Conservation (phyloP, 1,139 yeast genomes). For the Suhomyces anneliseae region DNA sequence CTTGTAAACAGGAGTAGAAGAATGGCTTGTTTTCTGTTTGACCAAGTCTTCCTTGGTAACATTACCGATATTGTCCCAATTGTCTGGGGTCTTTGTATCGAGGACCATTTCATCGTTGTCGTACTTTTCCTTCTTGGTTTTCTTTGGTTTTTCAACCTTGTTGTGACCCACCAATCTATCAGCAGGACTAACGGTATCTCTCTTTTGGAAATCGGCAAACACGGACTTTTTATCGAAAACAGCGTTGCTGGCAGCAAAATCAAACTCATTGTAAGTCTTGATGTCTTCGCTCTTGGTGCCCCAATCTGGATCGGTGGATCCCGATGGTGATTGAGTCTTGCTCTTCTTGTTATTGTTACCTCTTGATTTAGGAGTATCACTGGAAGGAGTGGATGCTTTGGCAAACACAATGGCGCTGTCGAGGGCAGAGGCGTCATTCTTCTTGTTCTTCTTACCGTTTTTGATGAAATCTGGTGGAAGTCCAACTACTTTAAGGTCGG, state of each 20-base stretch:
- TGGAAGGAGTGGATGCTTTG: conserved; percentile 13
- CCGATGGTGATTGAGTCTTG: conserved; percentile 8
- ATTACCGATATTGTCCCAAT: conserved; percentile 54
- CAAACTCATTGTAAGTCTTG: conserved; percentile 68
- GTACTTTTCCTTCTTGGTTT: conserved; percentile 47
- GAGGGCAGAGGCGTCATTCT: conserved; percentile 7
- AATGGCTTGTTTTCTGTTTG: conserved; percentile 7
- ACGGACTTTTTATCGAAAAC: conserved; percentile 82
- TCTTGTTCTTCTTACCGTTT: conserved; percentile 18
- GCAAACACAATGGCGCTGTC: conserved; percentile 34
- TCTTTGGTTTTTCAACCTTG: conserved; percentile 35
- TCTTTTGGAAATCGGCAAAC: conserved; percentile 69
- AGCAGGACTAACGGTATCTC: conserved; percentile 60
- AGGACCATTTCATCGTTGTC: conserved; percentile 77
- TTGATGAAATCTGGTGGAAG: conserved; percentile 41
- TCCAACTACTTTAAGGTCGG: conserved; percentile 51
- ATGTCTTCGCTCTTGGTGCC: conserved; percentile 46
- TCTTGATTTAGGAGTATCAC: conserved; percentile 2
- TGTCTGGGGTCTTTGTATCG: conserved; percentile 42
- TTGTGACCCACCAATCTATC: conserved; percentile 77
- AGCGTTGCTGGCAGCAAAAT: conserved; percentile 78
- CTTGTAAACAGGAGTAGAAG: conserved; percentile 9
- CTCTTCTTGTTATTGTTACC: conserved; percentile 7
- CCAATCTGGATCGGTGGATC: conserved; percentile 44
- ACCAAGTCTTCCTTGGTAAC: conserved; percentile 7